Conservation (phyloP, 177 flowering plant species). For the Tripterygium wilfordii region DNA sequence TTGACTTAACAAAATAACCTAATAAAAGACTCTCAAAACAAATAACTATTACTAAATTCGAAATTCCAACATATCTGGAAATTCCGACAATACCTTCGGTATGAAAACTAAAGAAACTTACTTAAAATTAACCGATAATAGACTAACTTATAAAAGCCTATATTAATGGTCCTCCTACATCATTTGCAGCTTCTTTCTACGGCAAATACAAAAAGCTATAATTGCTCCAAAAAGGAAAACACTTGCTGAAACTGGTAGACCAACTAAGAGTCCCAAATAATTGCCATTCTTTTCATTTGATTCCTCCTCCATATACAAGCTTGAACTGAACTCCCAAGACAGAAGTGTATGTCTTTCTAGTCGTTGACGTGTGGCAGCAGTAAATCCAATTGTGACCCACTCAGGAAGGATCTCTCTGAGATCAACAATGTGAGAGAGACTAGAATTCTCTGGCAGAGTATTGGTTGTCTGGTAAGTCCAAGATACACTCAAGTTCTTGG, state of each 20-base stretch:
- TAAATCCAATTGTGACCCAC: constrained; percentile 46
- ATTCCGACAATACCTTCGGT: too few relatives aligned
- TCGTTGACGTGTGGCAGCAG: constrained; percentile 37
- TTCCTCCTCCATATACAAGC: constrained; percentile 14
- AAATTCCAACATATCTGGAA: too few relatives aligned
- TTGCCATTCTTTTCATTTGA: not conserved
- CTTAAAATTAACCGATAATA: too few relatives aligned
- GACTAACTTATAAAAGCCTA: too few relatives aligned
- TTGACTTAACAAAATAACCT: too few relatives aligned
- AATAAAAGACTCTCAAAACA: too few relatives aligned
- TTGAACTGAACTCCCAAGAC: constrained; percentile 58
- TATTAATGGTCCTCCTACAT: too few relatives aligned
- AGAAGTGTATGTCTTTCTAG: constrained; percentile 22
- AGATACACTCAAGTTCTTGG: constrained; percentile 32
- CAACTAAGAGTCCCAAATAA: constrained; percentile 5
- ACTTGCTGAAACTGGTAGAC: constrained; percentile 5
- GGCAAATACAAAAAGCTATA: constrained; percentile 1
- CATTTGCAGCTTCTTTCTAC: constrained; percentile 8
- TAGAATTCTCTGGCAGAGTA: constrained; percentile 8
- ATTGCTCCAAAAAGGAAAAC: constrained; percentile 9
- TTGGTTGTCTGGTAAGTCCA: constrained; percentile 20
- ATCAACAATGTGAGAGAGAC: constrained; percentile 34
- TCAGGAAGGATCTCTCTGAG: constrained; percentile 38
- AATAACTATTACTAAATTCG: too few relatives aligned
- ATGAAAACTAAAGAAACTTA: too few relatives aligned